phyloP scores from a whole-genome alignment of 2,329 filamentous ascomycete genomes.

The Penicillium occitanis region DNA sequence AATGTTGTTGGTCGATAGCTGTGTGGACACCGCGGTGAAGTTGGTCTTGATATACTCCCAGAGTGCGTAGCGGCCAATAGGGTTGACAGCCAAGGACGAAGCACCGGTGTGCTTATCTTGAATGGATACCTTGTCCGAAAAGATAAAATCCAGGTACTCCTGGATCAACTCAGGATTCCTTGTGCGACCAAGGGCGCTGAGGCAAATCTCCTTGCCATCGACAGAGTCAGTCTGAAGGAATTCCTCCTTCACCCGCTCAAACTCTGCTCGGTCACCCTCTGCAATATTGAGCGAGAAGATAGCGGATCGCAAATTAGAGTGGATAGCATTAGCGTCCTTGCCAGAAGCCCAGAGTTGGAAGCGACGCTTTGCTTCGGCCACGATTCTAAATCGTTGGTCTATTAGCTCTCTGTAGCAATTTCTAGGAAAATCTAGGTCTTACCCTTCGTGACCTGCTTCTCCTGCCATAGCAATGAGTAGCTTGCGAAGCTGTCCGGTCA shows the following conservation, averaged over 20 bases:
- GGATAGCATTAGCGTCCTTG: slow-evolving; percentile 65
- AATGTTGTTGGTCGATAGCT: slow-evolving; percentile 77
- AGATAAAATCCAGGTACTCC: slow-evolving; percentile 68
- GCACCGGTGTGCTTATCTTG: slow-evolving; percentile 86
- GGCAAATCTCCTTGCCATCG: slow-evolving; percentile 84
- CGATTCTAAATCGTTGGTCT: slow-evolving; percentile 50
- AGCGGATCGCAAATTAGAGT: slow-evolving; percentile 76
- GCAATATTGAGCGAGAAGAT: slow-evolving; percentile 79
- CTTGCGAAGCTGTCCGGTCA: slow-evolving; percentile 78
- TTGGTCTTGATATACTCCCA: slow-evolving; percentile 86
- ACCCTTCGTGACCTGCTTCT: slow-evolving; percentile 72
- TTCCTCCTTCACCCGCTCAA: slow-evolving; percentile 76
- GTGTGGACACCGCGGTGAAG: slow-evolving; percentile 71
- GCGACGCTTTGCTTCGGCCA: slow-evolving; percentile 71
- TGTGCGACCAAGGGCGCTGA: slow-evolving; percentile 72
- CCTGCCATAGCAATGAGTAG: slow-evolving; percentile 75
- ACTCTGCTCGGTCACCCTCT: slow-evolving; percentile 68
- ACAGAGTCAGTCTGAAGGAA: slow-evolving; percentile 80
- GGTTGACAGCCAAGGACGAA: slow-evolving; percentile 70
- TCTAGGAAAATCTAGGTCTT: slow-evolving; percentile 35
- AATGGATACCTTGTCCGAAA: slow-evolving; percentile 78
- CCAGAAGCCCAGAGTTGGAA: slow-evolving; percentile 77
- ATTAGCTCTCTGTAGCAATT: slow-evolving; percentile 17
- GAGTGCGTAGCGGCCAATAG: slow-evolving; percentile 67
- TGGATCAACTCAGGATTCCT: slow-evolving; percentile 68